Evolutionary conservation across 2,329 filamentous ascomycete genomes (phyloP).

Genomic region (Periconia digitata): DNA sequence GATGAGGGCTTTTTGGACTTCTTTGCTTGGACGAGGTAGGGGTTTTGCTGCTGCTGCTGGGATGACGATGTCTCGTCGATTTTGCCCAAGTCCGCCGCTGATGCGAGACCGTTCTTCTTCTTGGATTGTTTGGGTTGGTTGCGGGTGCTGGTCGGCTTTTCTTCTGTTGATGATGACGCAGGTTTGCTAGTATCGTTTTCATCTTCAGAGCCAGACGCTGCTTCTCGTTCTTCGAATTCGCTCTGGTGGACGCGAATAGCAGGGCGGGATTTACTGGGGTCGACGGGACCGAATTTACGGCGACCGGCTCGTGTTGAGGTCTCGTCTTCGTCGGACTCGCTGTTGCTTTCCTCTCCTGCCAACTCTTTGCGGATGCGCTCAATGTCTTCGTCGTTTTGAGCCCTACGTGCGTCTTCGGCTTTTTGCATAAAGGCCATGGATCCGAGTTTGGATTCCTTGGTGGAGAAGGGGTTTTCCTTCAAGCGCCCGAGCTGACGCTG

Average conservation of each 20-base stretch:
- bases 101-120: not conserved
- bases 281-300: constrained; percentile 67
- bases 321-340: constrained; percentile 52
- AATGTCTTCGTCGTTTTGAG: constrained; percentile 74
- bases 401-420: constrained; percentile 75
- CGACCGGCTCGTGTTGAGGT: constrained; percentile 68
- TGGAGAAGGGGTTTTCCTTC: constrained; percentile 54
- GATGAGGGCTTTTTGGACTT: constrained; percentile 26
- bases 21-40: constrained; percentile 37
- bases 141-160: constrained; percentile 17
- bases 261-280: constrained; percentile 33
- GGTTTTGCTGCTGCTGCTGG: constrained; percentile 20
- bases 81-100: not conserved
- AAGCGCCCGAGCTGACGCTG: constrained; percentile 40
- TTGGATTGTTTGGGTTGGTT: constrained; percentile 12
- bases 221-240: constrained; percentile 64
- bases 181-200: constrained; percentile 19
- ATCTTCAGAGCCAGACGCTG: constrained; percentile 48
- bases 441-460: constrained; percentile 67
- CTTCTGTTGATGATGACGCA: constrained; percentile 13
- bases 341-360: constrained; percentile 58
- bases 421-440: constrained; percentile 94
- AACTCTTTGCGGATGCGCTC: constrained; percentile 67
- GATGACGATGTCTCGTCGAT: constrained; percentile 11
- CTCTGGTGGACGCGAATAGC: constrained; percentile 41